Evolutionary conservation across 2,329 filamentous ascomycete species (phyloP), one percentile per base, ranked within the genome.

Genomic region (Clonostachys sp.): DNA sequence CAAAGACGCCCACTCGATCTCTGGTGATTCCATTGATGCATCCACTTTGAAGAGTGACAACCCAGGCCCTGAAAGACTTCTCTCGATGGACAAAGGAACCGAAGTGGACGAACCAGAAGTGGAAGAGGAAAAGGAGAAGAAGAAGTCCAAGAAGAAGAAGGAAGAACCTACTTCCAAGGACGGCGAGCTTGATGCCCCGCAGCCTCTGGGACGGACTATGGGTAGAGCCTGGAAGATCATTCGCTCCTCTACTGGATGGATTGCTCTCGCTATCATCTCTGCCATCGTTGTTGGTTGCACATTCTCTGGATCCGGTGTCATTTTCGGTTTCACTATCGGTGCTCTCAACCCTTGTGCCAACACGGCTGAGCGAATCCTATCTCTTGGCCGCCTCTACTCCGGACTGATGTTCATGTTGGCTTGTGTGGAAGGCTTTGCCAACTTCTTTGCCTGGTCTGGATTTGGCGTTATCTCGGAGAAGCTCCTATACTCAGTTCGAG

Each of bases 401-500:
- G 66, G 71, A 1, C 65, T 73, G 20, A 75, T 78, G 70, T 77
- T 77, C 48, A 61, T 77, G 8, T 57, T 76, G 20, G 74, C 75
- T 12, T 54, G 68, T n/a, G 64, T 63, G 12, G 65, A 70, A 38
- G 61, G 72, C 12, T 48, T 74, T 5, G 64, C 69, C 12, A 84
- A 86, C 53, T 60, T 80, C 14, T 67, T 73, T 30, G 83, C 78
- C 42, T 71, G 70, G 57, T 66, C 67, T 2, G 60, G 61, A 24
- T 74, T 76, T 69, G 54, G 60, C 39, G 56, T 53, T 42, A 48
- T 57, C 12, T 77, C 82, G 1, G 81, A 87, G 57, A 76, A 80
- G 49, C 63, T 84, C 2, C 69, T 86, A 2, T 81, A 80, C 58
- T 73, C 70, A 30, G 73, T 83, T 12, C 72, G 81, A 45, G 73